Evolutionary conservation across 371 early-diverging fungal genomes (phyloP).

Genomic region (Circinella minor): DNA sequence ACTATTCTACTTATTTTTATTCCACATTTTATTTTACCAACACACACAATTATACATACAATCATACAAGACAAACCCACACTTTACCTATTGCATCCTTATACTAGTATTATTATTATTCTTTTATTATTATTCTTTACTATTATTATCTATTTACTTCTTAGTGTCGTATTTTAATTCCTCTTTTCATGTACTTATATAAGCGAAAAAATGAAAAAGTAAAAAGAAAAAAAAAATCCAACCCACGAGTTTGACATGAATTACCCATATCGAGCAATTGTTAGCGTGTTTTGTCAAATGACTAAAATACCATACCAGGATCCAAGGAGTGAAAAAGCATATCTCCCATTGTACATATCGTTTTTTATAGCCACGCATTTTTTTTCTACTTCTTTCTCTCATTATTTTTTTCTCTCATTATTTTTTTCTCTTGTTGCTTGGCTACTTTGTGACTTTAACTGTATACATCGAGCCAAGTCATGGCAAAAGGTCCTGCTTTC

Average conservation of each 20-base stretch:
- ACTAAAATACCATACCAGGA: background rate
- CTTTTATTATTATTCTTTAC: background rate
- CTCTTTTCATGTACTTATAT: background rate
- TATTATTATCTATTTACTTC: no score
- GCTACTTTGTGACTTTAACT: no score
- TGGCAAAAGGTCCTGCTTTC: conserved; percentile 31
- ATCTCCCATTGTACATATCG: no score
- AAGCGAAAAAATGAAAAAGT: background rate
- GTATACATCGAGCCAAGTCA: background rate
- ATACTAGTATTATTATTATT: background rate
- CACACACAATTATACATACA: background rate
- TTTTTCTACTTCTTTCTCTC: conserved; percentile 10
- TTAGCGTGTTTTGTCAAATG: background rate
- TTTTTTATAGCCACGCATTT: background rate
- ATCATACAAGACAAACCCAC: background rate
- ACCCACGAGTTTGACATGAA: conserved; percentile 5
- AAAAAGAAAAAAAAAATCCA: conserved; percentile 2
- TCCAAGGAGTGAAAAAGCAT: background rate
- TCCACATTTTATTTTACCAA: conserved; percentile 6
- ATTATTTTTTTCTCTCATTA: background rate
- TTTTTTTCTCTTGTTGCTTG: no score
- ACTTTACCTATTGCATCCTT: background rate
- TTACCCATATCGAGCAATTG: conserved; percentile 5
- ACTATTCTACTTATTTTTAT: background rate
- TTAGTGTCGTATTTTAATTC: background rate